Evolutionary conservation across 1,284 basidiomycete genomes (phyloP), one percentile per base, ranked within the genome.

Genomic region (Cerrena zonata): DNA sequence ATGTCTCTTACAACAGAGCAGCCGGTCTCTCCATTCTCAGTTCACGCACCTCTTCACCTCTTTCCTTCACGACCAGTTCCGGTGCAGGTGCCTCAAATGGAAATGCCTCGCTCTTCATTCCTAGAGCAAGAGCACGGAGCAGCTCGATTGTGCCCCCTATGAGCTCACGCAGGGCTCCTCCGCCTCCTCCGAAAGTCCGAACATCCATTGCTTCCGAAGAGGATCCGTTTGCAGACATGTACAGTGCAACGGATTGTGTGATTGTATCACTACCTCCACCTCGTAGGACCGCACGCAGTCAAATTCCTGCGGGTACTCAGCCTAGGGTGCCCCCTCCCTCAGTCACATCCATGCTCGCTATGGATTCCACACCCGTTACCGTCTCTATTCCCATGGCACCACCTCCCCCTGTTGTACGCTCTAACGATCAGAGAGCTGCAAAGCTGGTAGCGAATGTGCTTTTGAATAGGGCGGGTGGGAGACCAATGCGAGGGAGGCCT

Each of bases 391-490:
- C 42, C 38, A 58, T 56, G 0, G 53, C 55, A 1, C 55, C 46
- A 25, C 19, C 13, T 45, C 30, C 53, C 47, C 25, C 48, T 26
- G 42, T 56, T 53, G 15, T 34, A 34, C 30, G 30, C 30, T 34
- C 30, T 7, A 15, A 34, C 30, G 45, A 52, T 41, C 27, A 58
- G 52, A 50, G 58, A 51, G 49, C 55, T 51, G 59, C 60, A 27
- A 54, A 57, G 46, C 59, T 64, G 24, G 62, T 65, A 21, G 64
- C 64, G 43, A 64, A 50, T 50, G 58, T 59, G 37, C 57, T 65
- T 46, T 60, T 65, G 22, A 61, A 38, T 47, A 58, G 64, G 19
- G 54, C 55, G 19, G 54, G 47, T 36, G 64, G 64, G 2, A 51
- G 60, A 12, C 61, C 64, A 2, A 53, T 61, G 46, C 56, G 61